Evolutionary conservation across 768 basidiomycete species (phyloP).

Genomic region (Tulasnella sp.): DNA sequence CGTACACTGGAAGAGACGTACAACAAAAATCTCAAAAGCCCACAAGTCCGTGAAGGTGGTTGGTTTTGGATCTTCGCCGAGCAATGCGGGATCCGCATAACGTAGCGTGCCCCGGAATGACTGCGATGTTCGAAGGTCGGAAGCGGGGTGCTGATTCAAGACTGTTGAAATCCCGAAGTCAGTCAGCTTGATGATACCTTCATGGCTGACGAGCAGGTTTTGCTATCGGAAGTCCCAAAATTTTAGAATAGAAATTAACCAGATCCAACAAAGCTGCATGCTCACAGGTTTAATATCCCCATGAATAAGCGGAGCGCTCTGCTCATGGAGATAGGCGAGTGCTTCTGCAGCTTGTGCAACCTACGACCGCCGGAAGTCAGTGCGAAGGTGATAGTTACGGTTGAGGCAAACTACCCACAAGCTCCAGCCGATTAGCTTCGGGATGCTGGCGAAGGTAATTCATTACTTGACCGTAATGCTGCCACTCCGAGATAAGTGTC

Average conservation of each 20-base stretch:
- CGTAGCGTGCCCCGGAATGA: neutral
- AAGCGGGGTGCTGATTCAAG: neutral
- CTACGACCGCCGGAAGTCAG: neutral
- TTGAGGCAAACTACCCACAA: neutral
- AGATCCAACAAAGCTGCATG: neutral
- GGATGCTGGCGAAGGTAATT: neutral
- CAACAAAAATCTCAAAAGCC: neutral
- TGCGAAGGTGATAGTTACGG: neutral
- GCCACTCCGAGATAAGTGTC: neutral
- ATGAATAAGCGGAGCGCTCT: neutral
- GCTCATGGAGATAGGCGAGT: neutral
- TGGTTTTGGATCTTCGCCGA: neutral
- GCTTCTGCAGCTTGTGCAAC: neutral
- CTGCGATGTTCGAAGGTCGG: neutral
- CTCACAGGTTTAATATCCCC: neutral
- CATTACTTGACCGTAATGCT: neutral
- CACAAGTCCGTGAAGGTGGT: neutral
- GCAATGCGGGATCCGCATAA: neutral
- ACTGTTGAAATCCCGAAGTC: neutral
- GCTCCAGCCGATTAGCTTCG: neutral
- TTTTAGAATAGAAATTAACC: neutral
- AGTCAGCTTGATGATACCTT: neutral
- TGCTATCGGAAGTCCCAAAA: neutral
- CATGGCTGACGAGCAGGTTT: neutral
- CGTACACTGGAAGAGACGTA: neutral